Evolutionary conservation across 2,329 filamentous ascomycete species (phyloP).

Genomic region (Epichloe sibirici): DNA sequence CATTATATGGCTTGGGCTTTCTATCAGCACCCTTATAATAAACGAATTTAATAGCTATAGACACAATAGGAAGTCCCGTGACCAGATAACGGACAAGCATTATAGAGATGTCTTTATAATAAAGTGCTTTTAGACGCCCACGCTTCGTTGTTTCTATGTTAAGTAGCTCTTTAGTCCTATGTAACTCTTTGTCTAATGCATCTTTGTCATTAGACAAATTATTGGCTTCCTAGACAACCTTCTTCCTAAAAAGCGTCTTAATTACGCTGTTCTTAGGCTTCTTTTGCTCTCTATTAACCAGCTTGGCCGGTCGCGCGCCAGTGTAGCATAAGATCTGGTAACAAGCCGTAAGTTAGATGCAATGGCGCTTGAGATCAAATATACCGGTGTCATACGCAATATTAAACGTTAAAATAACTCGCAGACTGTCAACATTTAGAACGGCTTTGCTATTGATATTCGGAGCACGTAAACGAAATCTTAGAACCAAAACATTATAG

Average conservation of each 20-base stretch:
- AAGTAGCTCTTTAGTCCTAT: slow-evolving; percentile 13
- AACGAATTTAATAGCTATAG: slow-evolving; percentile 20
- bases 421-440: slow-evolving; percentile 11
- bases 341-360: slow-evolving; percentile 12
- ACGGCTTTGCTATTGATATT: slow-evolving; percentile 16
- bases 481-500: slow-evolving; percentile 10
- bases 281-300: slow-evolving; percentile 16
- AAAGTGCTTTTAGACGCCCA: slow-evolving; percentile 16
- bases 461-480: slow-evolving; percentile 11
- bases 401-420: slow-evolving; percentile 17
- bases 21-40: slow-evolving; percentile 18
- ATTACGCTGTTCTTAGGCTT: slow-evolving; percentile 15
- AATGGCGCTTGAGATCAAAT: slow-evolving; percentile 14
- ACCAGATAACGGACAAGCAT: slow-evolving; percentile 16
- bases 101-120: slow-evolving; percentile 19
- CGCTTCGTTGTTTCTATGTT: slow-evolving; percentile 1
- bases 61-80: slow-evolving; percentile 10
- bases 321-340: slow-evolving; percentile 19
- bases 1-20: slow-evolving; percentile 18
- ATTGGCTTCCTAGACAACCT: slow-evolving; percentile 7
- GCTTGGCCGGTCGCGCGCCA: slow-evolving; percentile 15
- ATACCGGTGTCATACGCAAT: slow-evolving; percentile 16
- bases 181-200: slow-evolving; percentile 11
- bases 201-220: not conserved
- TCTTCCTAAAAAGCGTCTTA: slow-evolving; percentile 15